Evolutionary conservation across 257 asterid species (phyloP), one percentile per base, ranked within the genome.

Genomic region (Nicotiana tomentosiformis): DNA sequence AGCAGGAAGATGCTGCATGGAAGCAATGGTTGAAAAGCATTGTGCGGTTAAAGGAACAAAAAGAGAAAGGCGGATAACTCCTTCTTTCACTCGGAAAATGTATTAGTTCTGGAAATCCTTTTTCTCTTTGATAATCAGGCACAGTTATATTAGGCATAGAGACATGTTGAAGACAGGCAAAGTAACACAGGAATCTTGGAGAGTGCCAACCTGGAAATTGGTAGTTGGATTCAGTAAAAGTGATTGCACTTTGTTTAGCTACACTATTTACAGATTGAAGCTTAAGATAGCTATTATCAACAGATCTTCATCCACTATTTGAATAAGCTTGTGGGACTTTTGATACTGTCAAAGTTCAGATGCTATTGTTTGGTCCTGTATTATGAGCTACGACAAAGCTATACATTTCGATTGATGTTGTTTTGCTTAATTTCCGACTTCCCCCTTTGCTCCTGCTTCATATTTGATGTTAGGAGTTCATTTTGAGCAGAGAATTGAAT

Each of bases 1-100:
- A 94, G 70, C 98, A 94, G 83, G 86, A 92, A 84, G 92, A 94
- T 18, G 98, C 98, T 32, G 85, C 93, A n/a, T 94, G 98, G 98
- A 94, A 94, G 84, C 91, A 85, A 69, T 90, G 92, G 97, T 82
- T 94, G 81, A 92, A 85, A 68, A 86, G 90, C n/a, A 62, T 86
- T 62, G 82, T 83, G 66, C 56, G 90, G 62, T 80, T 89, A 72
- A 88, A 91, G 62, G 93, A 93, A 77, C 80, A 86, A 58, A 85
- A 89, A 87, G 90, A 86, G 77, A 82, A 88, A 87, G 90, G 88
- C 30, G 77, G 89, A 84, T 90, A 85, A 84, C 78, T 65, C 53
- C 77, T 80, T 32, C 33, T 77, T n/a, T 65, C 51, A 74, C 43
- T 74, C 17, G 16, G 43, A 46, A 74, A 23, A 61, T 11, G 53